A percentile compares a stretch with the other conserved stretches of the same genome.
phyloP scores from a whole-genome alignment of 2,329 filamentous ascomycete genomes.

The Diplocarpon rosae region DNA sequence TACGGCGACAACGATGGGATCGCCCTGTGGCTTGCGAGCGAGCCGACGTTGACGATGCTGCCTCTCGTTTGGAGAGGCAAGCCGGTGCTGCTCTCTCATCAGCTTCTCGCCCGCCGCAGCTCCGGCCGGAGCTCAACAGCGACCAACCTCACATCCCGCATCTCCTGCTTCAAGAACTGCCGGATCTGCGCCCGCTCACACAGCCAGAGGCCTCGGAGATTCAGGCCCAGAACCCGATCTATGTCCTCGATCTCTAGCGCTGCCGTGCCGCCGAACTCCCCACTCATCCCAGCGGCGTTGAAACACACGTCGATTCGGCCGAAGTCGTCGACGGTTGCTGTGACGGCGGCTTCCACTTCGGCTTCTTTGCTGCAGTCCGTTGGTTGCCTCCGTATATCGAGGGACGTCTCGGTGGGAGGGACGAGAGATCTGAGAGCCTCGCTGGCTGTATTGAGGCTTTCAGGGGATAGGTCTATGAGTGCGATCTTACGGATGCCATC shows the following conservation, averaged over 20 bases:
- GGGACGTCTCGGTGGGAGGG: not conserved
- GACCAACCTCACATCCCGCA: conserved; percentile 13
- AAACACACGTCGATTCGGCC: conserved; percentile 43
- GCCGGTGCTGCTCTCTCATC: conserved; percentile 11
- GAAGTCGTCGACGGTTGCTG: conserved; percentile 34
- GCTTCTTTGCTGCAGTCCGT: conserved; percentile 13
- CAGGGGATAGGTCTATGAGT: conserved; percentile 11
- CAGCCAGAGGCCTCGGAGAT: conserved; percentile 28
- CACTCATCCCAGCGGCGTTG: conserved; percentile 35
- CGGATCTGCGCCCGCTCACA: conserved; percentile 29
- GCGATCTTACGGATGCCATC: conserved; percentile 16
- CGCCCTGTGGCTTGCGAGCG: conserved; percentile 8
- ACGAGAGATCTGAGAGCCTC: not conserved
- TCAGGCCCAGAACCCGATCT: conserved; percentile 27
- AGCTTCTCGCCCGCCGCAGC: not conserved
- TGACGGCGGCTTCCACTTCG: conserved; percentile 14
- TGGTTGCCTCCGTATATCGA: conserved; percentile 6
- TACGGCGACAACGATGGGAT: conserved; percentile 8
- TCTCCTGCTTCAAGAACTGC: conserved; percentile 19
- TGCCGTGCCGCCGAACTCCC: conserved; percentile 12
- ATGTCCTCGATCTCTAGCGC: conserved; percentile 14
- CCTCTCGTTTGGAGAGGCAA: conserved; percentile 20
- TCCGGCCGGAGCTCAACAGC: not conserved
- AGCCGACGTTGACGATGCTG: conserved; percentile 24
- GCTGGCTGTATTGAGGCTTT: not conserved